Evolutionary conservation across 768 basidiomycete genomes (phyloP), one percentile per base, ranked within the genome.

Genomic region (Podaxis mareebaensis): DNA sequence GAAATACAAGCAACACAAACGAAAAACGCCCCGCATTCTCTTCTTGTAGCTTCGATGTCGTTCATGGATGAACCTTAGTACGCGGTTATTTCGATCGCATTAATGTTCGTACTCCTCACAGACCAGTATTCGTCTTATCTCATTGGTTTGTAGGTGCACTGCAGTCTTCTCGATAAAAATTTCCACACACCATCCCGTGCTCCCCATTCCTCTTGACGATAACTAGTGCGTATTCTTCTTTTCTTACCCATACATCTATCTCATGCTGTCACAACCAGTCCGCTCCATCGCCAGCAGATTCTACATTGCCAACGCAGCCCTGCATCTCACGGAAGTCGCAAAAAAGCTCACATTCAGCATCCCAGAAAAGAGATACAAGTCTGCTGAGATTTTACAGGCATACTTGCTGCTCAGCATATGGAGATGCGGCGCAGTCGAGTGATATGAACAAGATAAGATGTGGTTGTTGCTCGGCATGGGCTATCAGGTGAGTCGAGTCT

Each of bases 391-490:
- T 64, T 93, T 96, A 3, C 96, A 99, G 72, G 96, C 95, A 0
- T 99, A 97, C 74, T 78, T 98, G 20, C 79, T 99, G 8, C 86
- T 98, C 58, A 82, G 90, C 2, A 75, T 94, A 13, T 99, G 93
- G 90, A 94, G 95, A 5, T 90, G 93, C 67, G 95, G 95, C 22
- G 95, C 96, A 3, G 95, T 95, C 22, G 95, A 99, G 74, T 86
- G 95, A 7, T 99, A 94, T 70, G 96, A 99, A 72, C 94, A 96
- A 69, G 96, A 99, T 75, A 88, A 90, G 68, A 98, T 96, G 0
- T 99, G 95, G 93, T 72, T 94, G 67, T 77, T 92, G 15, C 77
- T 98, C 26, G 95, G 95, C 38, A 93, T 95, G 90, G 90, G n/a
- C 83, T 5, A 91, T 90, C 66, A 82, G 91, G 89, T 88, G 64